Evolutionary conservation across 371 early-diverging fungal species (phyloP), one percentile per base, ranked within the genome.

Genomic region (Quaeritorhiza haematococci): DNA sequence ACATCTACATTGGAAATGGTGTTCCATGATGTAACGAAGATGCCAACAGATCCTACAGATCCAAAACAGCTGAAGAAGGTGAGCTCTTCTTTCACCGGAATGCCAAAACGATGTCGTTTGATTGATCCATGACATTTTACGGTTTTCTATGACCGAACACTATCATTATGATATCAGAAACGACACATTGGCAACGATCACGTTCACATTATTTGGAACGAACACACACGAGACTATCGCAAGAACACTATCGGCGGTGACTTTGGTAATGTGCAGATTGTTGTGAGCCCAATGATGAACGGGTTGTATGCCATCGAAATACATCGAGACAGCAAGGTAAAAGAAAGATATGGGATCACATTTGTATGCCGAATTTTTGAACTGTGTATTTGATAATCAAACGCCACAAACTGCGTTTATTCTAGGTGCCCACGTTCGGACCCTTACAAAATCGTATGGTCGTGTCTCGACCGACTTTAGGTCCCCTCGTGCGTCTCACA

Each of bases 161-260:
- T 35, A 85, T 10, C 42, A 26, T 54, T 47, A 23, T 1, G 30
- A 19, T 6, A 58, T 1, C 51, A 68, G 92, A 97, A 97, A 84
- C 90, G 96, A 13, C 98, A 98, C 59, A 86, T 98, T 65, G 98
- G 98, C 28, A 98, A 98, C 64, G 96, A 98, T 62, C 93, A 93
- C 58, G 93, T 98, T 1, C 96, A 96, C 60, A 89, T 98, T 50
- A 82, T 98, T 1, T 98, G 95, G 95, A 94, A 94, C 63, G 98
- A 94, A 65, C 89, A 91, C 60, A 75, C 74, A 33, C 74, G 89
- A 32, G 86, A 89, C 32, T 97, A 95, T 66, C 74, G 84, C 23
- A 80, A 84, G 21, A 81, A 80, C 33, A 96, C 96, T 0, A 94
- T 98, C 55, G 90, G 91, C 19, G 98, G 98, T 41, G 98, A 96